phyloP scores from a whole-genome alignment of 805 yeast genomes.

The Candida silvicultrix region DNA sequence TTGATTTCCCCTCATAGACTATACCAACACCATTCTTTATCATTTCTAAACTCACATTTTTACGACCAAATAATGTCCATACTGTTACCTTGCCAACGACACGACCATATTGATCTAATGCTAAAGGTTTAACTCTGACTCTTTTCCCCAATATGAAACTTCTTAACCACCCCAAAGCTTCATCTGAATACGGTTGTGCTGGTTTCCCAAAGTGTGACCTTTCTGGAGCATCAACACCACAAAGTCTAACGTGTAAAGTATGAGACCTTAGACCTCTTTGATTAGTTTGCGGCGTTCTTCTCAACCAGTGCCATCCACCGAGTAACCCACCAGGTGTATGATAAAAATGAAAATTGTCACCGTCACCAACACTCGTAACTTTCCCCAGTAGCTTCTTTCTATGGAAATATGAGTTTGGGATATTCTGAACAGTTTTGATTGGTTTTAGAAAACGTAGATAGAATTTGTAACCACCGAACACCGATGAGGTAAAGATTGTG shows the following conservation, averaged over 20 bases:
- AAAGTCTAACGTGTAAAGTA: conserved; percentile 75
- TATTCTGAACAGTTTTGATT: conserved; percentile 38
- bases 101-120: conserved; percentile 83
- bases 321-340: conserved; percentile 90
- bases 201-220: conserved; percentile 91
- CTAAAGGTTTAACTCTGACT: conserved; percentile 71
- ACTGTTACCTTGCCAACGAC: conserved; percentile 67
- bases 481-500: conserved; percentile 28
- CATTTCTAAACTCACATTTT: conserved; percentile 87
- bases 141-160: conserved; percentile 55
- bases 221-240: conserved; percentile 98
- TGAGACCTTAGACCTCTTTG: conserved; percentile 42
- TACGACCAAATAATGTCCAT: conserved; percentile 56
- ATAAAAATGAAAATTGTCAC: conserved; percentile 87
- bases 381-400: conserved; percentile 51
- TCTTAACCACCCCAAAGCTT: conserved; percentile 76
- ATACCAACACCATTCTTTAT: conserved; percentile 75
- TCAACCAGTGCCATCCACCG: conserved; percentile 92
- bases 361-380: conserved; percentile 91
- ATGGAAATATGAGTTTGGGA: conserved; percentile 43
- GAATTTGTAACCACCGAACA: conserved; percentile 35
- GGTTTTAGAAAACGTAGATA: conserved; percentile 44
- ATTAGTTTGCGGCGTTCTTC: conserved; percentile 55
- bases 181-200: conserved; percentile 82
- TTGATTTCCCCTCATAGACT: conserved; percentile 76